A percentile compares a stretch with the other conserved stretches of the same genome.
Conservation (phyloP, 805 yeast genomes). For the Candida sithepensis region DNA sequence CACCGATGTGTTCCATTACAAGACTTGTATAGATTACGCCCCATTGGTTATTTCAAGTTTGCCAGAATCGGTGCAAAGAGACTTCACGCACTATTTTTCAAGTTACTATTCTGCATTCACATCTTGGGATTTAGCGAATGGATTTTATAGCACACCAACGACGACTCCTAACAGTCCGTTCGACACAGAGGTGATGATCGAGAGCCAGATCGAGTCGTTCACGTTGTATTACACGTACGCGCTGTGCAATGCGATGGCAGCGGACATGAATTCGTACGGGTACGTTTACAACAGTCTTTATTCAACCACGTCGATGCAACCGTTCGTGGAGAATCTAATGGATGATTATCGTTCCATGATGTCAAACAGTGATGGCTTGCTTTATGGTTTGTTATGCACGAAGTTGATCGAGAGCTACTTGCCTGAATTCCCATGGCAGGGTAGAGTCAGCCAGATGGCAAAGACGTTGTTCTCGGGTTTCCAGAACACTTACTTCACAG, state of each 20-base stretch:
- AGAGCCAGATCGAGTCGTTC: slow-evolving; percentile 2
- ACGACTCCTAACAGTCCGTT: neutral
- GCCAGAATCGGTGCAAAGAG: neutral
- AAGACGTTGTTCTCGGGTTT: neutral
- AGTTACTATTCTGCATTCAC: neutral
- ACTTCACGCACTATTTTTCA: neutral
- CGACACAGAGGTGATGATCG: slow-evolving; percentile 10
- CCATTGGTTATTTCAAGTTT: neutral
- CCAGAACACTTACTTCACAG: neutral
- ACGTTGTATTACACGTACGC: slow-evolving; percentile 7
- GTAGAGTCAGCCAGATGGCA: neutral
- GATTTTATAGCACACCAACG: neutral
- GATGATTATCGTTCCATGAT: neutral
- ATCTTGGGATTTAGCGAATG: neutral
- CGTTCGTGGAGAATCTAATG: neutral
- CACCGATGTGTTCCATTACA: neutral
- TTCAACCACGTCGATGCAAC: neutral
- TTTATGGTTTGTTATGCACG: neutral
- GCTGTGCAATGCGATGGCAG: slow-evolving; percentile 8
- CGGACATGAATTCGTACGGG: slow-evolving; percentile 8
- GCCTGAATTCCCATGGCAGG: neutral
- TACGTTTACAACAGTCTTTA: slow-evolving; percentile 5
- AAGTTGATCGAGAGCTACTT: neutral
- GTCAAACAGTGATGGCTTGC: neutral
- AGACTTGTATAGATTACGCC: neutral